Conservation (phyloP, 2,329 filamentous ascomycete genomes). For the Fusarium sacchari region DNA sequence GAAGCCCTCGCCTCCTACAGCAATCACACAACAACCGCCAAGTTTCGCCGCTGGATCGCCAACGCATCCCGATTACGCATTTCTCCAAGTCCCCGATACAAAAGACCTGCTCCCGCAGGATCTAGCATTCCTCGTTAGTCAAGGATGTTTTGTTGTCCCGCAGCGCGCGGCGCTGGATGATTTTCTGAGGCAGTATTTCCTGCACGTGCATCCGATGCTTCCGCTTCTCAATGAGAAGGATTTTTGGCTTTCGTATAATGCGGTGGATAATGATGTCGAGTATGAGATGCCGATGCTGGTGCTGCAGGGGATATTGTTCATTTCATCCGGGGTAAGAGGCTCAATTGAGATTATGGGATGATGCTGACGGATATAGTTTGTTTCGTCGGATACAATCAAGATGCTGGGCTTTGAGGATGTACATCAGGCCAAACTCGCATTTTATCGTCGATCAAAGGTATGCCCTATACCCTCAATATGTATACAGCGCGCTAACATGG, state of each 20-base stretch:
- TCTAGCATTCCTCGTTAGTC: slow-evolving; percentile 36
- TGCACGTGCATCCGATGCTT: slow-evolving; percentile 45
- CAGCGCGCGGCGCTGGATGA: slow-evolving; percentile 39
- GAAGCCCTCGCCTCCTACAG: background rate
- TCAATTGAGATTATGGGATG: accelerated
- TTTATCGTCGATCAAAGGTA: slow-evolving; percentile 40
- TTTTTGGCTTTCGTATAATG: slow-evolving; percentile 39
- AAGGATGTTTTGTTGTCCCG: slow-evolving; percentile 43
- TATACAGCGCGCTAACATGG: background rate
- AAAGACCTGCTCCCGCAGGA: slow-evolving; percentile 39
- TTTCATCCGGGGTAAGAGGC: slow-evolving; percentile 30
- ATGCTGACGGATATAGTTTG: slow-evolving; percentile 21
- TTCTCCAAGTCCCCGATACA: slow-evolving; percentile 36
- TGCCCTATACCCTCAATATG: too few relatives aligned
- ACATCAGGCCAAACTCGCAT: slow-evolving; percentile 38
- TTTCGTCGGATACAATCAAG: slow-evolving; percentile 31
- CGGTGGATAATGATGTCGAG: background rate
- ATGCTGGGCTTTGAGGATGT: slow-evolving; percentile 36
- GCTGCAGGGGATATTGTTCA: slow-evolving; percentile 37
- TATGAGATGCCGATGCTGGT: slow-evolving; percentile 38
- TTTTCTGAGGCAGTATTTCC: slow-evolving; percentile 44
- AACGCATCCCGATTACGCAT: slow-evolving; percentile 36
- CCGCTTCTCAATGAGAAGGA: slow-evolving; percentile 42
- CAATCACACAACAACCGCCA: background rate
- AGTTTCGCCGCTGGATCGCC: background rate